A percentile compares a stretch with the other conserved stretches of the same genome.
Conservation (phyloP, 1,284 basidiomycete species). For the Fomitopsis pinicola region DNA sequence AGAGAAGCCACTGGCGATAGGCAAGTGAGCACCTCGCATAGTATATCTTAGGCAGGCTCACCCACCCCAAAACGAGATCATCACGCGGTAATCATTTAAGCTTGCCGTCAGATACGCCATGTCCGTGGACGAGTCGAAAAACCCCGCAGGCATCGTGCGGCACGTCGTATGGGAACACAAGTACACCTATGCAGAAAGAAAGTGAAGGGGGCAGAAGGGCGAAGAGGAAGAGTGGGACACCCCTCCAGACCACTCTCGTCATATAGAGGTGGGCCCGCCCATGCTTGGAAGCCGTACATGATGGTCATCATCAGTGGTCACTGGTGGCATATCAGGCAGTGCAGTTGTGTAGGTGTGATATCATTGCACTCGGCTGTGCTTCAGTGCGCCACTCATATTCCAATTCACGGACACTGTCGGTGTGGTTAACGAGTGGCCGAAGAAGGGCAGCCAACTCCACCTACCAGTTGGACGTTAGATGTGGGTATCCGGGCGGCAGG, state of each 20-base stretch:
- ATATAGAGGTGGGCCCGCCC: background rate
- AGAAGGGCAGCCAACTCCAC: no score
- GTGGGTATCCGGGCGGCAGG: no score
- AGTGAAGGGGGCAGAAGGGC: background rate
- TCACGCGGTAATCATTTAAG: background rate
- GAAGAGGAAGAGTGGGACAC: background rate
- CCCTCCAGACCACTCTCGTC: background rate
- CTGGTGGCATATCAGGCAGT: background rate
- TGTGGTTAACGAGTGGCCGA: background rate
- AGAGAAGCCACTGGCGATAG: background rate
- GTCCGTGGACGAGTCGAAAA: background rate
- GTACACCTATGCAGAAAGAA: background rate
- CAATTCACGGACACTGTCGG: background rate
- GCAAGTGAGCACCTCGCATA: background rate
- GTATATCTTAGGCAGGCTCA: background rate
- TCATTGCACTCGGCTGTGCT: background rate
- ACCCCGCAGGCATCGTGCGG: background rate
- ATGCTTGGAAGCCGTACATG: background rate
- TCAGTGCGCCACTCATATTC: background rate
- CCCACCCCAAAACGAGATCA: background rate
- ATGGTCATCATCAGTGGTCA: background rate
- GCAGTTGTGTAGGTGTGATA: background rate
- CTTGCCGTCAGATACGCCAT: background rate
- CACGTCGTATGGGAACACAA: background rate
- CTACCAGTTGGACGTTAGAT: no score